Evolutionary conservation across 1,139 yeast genomes (phyloP).

Genomic region (Pichia sp.): DNA sequence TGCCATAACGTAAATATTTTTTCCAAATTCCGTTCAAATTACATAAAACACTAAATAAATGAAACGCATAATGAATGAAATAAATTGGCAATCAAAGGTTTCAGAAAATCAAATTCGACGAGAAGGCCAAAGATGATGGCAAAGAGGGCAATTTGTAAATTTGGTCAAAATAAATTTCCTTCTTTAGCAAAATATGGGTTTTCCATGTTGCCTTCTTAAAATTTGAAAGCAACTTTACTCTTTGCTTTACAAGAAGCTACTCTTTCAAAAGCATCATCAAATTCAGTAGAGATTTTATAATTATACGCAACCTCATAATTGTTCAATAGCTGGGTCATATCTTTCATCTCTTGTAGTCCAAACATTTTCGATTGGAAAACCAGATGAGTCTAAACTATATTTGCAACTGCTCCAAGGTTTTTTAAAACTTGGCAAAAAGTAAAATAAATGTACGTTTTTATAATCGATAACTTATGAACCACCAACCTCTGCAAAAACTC

Average conservation of each 20-base stretch:
- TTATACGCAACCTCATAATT: too few species aligned
- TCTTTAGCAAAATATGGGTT: not conserved
- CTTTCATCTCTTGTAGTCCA: constrained; percentile 9
- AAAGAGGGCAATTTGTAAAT: not conserved
- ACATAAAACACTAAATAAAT: too few species aligned
- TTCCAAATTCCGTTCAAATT: too few species aligned
- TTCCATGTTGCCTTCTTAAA: not conserved
- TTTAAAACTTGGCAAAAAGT: constrained; percentile 11
- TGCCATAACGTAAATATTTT: constrained; percentile 3
- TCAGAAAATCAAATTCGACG: too few species aligned
- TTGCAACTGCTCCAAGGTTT: not conserved
- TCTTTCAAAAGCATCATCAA: constrained; percentile 42
- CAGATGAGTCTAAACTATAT: constrained; percentile 1
- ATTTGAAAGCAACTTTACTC: constrained; percentile 45
- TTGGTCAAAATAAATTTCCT: not conserved
- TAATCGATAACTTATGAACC: constrained; percentile 31
- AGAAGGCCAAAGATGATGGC: not conserved
- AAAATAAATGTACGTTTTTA: constrained; percentile 4
- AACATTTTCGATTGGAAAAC: constrained; percentile 17
- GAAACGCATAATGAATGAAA: not conserved
- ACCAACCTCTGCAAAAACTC: constrained; percentile 30
- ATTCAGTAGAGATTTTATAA: constrained; percentile 41
- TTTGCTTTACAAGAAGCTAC: constrained; percentile 42
- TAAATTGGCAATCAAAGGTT: not conserved
- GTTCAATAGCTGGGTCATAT: constrained; percentile 19